phyloP scores from a whole-genome alignment of 2,329 filamentous ascomycete species.

The Penicillium verrucosum region DNA sequence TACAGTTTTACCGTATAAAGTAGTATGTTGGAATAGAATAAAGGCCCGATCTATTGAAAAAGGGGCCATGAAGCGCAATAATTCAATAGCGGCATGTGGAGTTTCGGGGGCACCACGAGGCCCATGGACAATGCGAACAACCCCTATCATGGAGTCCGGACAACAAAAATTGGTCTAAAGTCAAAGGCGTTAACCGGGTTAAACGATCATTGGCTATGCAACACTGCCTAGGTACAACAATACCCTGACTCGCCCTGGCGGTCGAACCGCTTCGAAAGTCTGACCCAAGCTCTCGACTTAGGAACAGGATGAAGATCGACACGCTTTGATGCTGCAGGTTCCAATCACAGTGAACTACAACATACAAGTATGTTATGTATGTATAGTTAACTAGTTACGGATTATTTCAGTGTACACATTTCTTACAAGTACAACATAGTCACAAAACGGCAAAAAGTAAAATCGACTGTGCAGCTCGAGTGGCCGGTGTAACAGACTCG shows the following conservation, averaged over 20 bases:
- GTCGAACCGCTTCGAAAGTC: constrained; percentile 8
- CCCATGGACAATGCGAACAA: not conserved
- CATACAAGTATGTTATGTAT: not conserved
- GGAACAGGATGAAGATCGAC: constrained; percentile 15
- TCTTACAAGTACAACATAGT: not conserved
- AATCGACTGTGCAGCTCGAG: not conserved
- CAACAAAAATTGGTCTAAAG: not conserved
- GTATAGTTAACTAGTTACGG: not conserved
- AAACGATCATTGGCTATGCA: not conserved
- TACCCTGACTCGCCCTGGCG: not conserved
- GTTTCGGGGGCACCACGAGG: constrained; percentile 21
- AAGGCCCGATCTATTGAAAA: constrained; percentile 11
- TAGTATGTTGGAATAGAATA: constrained; percentile 5
- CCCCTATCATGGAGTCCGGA: constrained; percentile 19
- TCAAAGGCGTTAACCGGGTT: not conserved
- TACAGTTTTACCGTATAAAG: not conserved
- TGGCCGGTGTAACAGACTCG: not conserved
- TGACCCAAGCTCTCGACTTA: constrained; percentile 9
- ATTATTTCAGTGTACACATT: not conserved
- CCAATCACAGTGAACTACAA: not conserved
- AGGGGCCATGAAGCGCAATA: constrained; percentile 7
- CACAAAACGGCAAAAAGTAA: not conserved
- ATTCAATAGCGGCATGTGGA: constrained; percentile 20
- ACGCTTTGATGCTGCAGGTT: not conserved
- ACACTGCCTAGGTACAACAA: not conserved